These are phyloP conservation scores for Yarrowia porcina DNA, from an alignment of 805 yeast genomes.

Conservation along the genomic window DNA sequence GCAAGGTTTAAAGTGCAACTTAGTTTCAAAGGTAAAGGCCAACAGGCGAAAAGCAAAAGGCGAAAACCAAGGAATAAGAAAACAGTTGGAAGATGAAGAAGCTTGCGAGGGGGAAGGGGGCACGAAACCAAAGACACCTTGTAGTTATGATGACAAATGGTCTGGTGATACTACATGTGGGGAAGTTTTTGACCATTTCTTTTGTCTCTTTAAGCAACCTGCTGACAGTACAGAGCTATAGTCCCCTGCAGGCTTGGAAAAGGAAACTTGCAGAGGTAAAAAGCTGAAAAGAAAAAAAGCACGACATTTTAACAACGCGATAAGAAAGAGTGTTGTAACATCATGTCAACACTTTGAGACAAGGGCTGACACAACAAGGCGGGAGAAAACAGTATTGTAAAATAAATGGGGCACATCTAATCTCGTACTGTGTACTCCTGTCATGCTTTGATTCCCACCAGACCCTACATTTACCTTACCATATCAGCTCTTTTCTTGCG, in stretches of 20 bases:
- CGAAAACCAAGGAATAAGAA: background rate
- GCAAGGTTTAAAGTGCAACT: background rate
- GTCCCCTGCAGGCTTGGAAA: background rate
- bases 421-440: too few relatives aligned
- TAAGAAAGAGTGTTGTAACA: background rate
- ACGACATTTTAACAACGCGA: background rate
- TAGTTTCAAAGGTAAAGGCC: background rate
- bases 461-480: background rate
- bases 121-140: too few relatives aligned
- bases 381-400: too few relatives aligned
- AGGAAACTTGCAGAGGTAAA: background rate
- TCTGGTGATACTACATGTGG: background rate
- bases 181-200: too few relatives aligned
- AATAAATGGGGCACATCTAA: too few relatives aligned
- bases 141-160: too few relatives aligned
- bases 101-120: background rate
- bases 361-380: background rate
- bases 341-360: background rate
- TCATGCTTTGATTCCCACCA: background rate
- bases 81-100: background rate
- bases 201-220: background rate
- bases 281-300: background rate
- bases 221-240: background rate
- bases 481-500: background rate
- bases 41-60: background rate